Base-by-base conservation (phyloP, 306 rosid species). In the Lathyrus oleraceus region DNA sequence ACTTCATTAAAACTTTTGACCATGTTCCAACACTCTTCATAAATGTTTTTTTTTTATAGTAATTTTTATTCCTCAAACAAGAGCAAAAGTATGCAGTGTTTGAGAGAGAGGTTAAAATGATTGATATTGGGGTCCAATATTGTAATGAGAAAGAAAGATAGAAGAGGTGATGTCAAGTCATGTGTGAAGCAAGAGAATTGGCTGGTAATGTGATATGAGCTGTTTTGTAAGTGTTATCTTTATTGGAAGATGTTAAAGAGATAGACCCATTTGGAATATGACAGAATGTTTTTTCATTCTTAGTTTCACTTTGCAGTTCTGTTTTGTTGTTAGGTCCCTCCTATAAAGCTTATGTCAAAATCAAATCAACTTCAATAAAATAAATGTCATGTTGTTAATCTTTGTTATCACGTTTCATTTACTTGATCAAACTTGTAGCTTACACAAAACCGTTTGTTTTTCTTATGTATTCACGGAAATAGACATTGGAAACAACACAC, bases 1-100 rank as follows among this genome's bases (percentile, higher is more conserved):
- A 71, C 4, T 72, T 77, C 87, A 66, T 76, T 67, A 75, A 14
- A 17, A 83, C 87, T 88, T 92, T 88, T 90, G 98, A 90, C 98
- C 86, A 78, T 69, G 19, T 30, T 45, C 67, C 39, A 39, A 10
- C 56, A 71, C 58, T 70, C 72, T 61, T 61, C 71, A 67, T 54
- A 73, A 30, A 6, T 3, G 58, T 57, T 62, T 6, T n/a, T 47
- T 3, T 47, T 6, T n/a, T 47, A 1, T 47, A 27, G 62, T 78
- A 61, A 39, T 64, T 71, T 64, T 56, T 69, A 75, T 77, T 79
- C 72, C 76, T 68, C 15, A 64, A 61, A 72, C 53, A 74, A 83
- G 60, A 71, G 72, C 69, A 73, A 78, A 56, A 81, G 70, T 51
- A 43, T 49, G 74, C 16, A 73, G 56, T 35, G 39, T 35, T 35